Percentiles rank a stretch among this genome's conserved stretches.
Conservation (phyloP, 2,329 filamentous ascomycete genomes). For the Trichoderma polysporum region DNA sequence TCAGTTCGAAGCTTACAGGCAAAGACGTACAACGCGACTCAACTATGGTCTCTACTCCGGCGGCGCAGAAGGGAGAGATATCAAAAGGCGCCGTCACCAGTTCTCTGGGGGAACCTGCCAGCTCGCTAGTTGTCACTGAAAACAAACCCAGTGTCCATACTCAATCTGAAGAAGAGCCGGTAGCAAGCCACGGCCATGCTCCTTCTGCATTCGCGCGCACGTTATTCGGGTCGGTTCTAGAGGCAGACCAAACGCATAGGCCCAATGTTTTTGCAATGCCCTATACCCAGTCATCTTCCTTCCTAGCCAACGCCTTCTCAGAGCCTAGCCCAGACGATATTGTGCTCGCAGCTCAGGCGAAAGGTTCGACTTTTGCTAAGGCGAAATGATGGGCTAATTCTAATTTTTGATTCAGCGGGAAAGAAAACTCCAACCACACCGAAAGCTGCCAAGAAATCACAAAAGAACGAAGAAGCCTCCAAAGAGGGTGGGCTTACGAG, state of each 20-base stretch:
- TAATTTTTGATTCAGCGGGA: conserved; percentile 54
- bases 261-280: conserved; percentile 45
- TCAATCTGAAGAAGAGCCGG: conserved; percentile 19
- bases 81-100: not conserved
- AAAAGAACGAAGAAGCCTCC: conserved; percentile 37
- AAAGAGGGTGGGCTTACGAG: conserved; percentile 31
- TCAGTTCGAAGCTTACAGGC: not conserved
- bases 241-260: conserved; percentile 29
- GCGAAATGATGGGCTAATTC: conserved; percentile 51
- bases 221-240: conserved; percentile 48
- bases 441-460: conserved; percentile 34
- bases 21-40: not conserved
- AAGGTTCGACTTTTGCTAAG: conserved; percentile 70
- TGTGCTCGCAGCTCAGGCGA: conserved; percentile 81
- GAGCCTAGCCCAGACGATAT: conserved; percentile 90
- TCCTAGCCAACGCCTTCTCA: conserved; percentile 66
- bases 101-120: not conserved
- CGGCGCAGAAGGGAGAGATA: not conserved
- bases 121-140: not conserved
- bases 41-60: not conserved
- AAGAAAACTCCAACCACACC: conserved; percentile 45
- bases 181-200: conserved; percentile 26
- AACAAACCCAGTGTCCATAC: not conserved
- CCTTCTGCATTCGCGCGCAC: conserved; percentile 60
- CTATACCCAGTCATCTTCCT: conserved; percentile 50